Base-by-base conservation (phyloP, 805 yeast genomes). In the Cyberlindnera japonica region DNA sequence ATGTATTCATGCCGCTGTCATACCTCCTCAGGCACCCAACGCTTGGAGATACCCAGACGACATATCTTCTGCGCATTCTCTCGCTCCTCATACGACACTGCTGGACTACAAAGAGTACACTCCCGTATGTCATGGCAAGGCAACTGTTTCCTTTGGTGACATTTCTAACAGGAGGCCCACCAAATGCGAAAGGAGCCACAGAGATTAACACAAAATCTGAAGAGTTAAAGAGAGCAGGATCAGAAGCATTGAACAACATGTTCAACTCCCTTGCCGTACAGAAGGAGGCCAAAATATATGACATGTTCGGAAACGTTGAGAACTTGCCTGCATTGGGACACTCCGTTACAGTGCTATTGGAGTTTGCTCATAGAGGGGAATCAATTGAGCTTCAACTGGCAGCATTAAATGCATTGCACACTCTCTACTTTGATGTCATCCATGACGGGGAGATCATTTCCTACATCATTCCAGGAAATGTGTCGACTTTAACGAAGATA, bases 1-100 rank as follows among this genome's bases (percentile, higher is more conserved):
- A 80, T 43, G 67, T 81, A 1, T 79, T 79, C 57, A 70, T 77
- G 11, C 88, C 89, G 0, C 50, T 82, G 3, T 70, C 78, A 1
- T 71, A 72, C 39, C 53, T 82, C 8, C 57, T 82, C 29, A 72
- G 73, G 41, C 71, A 71, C 31, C 68, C 68, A 2, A 46, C 64
- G n/a, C 53, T 79, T 1, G 67, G 72, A 3, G 75, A 72, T 33
- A 48, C 68, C 1, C 75, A 69, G 34, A 60, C 69, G 3, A 79
- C 75, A 42, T 58, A 63, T 20, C 54, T 74, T 1, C 51, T 81
- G 9, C 57, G 64, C n/a, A 65, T 76, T 14, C 49, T 81, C 3
- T 54, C 64, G 4, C 50, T 65, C 5, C 53, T 81, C n/a, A 59
- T 78, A 16, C 47, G 54, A 22, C 53, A 67, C 36, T 72, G 75